phyloP scores from a whole-genome alignment of 768 basidiomycete species.

The Amyloporia xantha region DNA sequence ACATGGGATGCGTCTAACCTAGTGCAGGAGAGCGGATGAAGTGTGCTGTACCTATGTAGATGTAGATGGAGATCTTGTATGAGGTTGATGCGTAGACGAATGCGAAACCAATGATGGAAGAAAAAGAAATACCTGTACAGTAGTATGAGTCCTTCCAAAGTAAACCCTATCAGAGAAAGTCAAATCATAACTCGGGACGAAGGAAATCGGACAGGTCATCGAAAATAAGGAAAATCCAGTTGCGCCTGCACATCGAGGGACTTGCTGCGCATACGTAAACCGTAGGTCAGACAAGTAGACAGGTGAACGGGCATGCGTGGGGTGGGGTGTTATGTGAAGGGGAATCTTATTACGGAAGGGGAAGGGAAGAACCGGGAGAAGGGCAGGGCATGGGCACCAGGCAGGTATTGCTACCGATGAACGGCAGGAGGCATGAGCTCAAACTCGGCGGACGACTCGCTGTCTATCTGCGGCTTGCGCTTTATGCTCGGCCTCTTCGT shows the following conservation, averaged over 20 bases:
- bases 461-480: conserved; percentile 29
- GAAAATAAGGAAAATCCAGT: not conserved
- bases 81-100: no score
- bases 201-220: not conserved
- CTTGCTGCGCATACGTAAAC: not conserved
- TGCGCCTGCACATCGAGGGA: not conserved
- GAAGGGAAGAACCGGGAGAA: not conserved
- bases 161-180: not conserved
- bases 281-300: not conserved
- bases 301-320: not conserved
- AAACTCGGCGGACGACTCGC: conserved; percentile 5
- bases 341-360: not conserved
- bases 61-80: no score
- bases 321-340: not conserved
- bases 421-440: not conserved
- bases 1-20: no score
- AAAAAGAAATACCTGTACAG: not conserved
- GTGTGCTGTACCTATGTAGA: no score
- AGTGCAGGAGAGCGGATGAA: no score
- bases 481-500: conserved; percentile 68
- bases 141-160: not conserved
- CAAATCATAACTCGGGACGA: no score
- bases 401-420: not conserved
- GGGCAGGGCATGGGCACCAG: no score
- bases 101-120: not conserved